Evolutionary conservation across 192 early-diverging fungal genomes (phyloP), one percentile per base, ranked within the genome.

Genomic region (Podila epigama): DNA sequence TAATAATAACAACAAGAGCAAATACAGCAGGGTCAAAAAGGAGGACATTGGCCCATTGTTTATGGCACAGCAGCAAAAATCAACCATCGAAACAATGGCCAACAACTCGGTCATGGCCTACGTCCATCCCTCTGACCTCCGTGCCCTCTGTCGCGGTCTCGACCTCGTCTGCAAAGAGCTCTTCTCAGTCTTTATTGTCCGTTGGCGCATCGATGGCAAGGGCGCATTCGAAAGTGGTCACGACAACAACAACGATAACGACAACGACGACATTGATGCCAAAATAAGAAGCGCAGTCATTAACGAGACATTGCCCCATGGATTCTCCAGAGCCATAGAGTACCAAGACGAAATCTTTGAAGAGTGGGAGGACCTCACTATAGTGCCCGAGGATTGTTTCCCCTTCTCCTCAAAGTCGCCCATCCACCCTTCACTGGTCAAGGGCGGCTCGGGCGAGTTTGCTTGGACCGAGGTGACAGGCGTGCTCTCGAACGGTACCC

Each of bases 21-120:
- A 33, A 4, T 16, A 54, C 44, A 48, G 25, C 11, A 18, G 11
- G 15, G 12, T 54, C 28, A 32, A 54, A 8, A 54, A 31, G 52
- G 29, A 27, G 11, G 29, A 54, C 29, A 28, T 31, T 15, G 52
- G 29, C 4, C 52, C 52, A 54, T 54, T 54, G 11, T 54, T 32
- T 31, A 31, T 54, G 25, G 27, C 29, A 13, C 27, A 32, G 16
- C 52, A 54, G 16, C 25, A 27, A 32, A 54, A 31, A 28, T 29
- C 29, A 0, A 32, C 52, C 3, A 18, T 54, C 29, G 52, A 54
- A 32, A 32, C 27, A 18, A 54, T 54, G 52, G 52, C 29, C 52
- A 54, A 32, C 52, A 27, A 54, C 11, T 54, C 52, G 25, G 52
- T 54, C 11, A 54, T 54, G 52, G 52, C 52, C 29, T 54, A 54